Base-by-base conservation (phyloP, 345 rosid species). In the Lepidium africanum region DNA sequence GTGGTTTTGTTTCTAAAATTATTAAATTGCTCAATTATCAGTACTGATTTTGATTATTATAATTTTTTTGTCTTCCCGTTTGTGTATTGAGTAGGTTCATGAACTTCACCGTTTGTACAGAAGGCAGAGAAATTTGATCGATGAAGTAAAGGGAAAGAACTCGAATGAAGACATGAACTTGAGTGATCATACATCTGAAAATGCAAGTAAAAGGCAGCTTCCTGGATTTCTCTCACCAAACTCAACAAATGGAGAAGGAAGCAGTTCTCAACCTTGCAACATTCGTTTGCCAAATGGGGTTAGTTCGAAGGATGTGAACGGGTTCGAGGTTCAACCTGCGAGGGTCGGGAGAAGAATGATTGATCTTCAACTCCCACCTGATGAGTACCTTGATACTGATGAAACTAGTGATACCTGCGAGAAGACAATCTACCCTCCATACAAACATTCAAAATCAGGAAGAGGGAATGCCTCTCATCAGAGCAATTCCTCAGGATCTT, bases 101-200 rank as follows among this genome's bases (percentile, higher is more conserved):
- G 96, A 89, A 25, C 89, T 89, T 54, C 92, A 89, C 71, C 92
- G 91, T 25, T 78, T 90, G 77, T 87, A 85, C 72, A 72, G 64
- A 47, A 73, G 67, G 65, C 93, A 90, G 68, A 77, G 50, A 68
- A 85, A 79, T 46, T 73, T 90, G 81, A 81, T 87, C 76, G 83
- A 80, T 66, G 83, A 83, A 81, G 71, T 74, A 10, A 80, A 75
- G 41, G 81, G 67, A 51, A 74, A 69, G 50, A 76, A 79, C 39
- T 51, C 74, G 33, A 43, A 39, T 39, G 66, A 46, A 35, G 72
- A 65, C 63, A 33, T 52, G 59, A 69, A 65, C 16, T 56, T 39
- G 10, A 67, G 52, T 10, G 78, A 64, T 38, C 65, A 67, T 48
- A 78, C 71, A 2, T 67, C 35, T 11, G 56, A 63, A 15, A 75